A percentile compares a stretch with the other conserved stretches of the same genome.
Conservation (phyloP, 768 basidiomycete genomes). For the Paxillus rubicundulus region DNA sequence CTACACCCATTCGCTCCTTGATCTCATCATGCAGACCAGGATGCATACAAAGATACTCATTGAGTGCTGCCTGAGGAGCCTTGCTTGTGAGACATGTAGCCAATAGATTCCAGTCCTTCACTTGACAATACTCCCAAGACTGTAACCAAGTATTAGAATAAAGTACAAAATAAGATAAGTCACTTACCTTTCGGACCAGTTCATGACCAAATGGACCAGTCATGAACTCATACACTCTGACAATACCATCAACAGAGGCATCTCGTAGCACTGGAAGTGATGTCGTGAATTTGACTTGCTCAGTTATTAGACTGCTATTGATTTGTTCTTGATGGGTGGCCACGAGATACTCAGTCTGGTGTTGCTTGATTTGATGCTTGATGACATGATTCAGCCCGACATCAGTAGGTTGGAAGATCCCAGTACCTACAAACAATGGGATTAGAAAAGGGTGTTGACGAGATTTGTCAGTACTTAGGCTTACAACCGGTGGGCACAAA, state of each 20-base stretch:
- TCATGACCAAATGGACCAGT: too few species aligned
- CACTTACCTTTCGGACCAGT: constrained; percentile 15
- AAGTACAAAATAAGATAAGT: neutral
- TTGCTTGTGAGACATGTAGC: constrained; percentile 15
- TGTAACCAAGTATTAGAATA: neutral
- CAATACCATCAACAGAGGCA: constrained; percentile 17
- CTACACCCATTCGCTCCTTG: neutral
- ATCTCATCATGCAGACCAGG: constrained; percentile 15
- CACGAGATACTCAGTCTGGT: constrained; percentile 13
- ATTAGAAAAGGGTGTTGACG: too few species aligned
- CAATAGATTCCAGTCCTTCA: too few species aligned
- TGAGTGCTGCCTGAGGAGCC: constrained; percentile 10
- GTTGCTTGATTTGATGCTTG: constrained; percentile 25
- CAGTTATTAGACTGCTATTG: constrained; percentile 13
- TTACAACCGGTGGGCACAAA: too few species aligned
- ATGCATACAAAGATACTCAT: constrained; percentile 13
- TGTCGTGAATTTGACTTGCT: too few species aligned
- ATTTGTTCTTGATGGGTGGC: constrained; percentile 13
- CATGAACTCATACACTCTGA: constrained; percentile 18
- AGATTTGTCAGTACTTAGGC: too few species aligned
- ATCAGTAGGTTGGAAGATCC: constrained; percentile 25
- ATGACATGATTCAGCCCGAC: constrained; percentile 28
- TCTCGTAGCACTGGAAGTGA: too few species aligned
- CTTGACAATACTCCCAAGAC: constrained; percentile 15
- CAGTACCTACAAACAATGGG: too few species aligned